Conservation (phyloP, 2,329 filamentous ascomycete genomes). For the Leptographium procerum region DNA sequence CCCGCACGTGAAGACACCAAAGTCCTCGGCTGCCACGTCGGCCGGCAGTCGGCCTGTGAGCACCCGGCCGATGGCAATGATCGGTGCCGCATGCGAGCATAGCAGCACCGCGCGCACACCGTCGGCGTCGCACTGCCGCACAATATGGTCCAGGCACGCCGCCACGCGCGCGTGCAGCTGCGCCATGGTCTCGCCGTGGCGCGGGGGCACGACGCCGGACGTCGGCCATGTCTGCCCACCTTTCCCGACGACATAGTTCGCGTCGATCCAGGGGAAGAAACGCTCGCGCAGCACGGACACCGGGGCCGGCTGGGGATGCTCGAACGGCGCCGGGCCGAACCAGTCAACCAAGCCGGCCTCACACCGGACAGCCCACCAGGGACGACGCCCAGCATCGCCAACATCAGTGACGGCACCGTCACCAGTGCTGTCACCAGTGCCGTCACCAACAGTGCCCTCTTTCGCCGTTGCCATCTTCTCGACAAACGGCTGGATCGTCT, state of each 20-base stretch:
- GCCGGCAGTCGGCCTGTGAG: constrained; percentile 70
- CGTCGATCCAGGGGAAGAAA: constrained; percentile 52
- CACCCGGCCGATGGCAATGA: constrained; percentile 76
- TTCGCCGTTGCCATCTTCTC: constrained; percentile 6
- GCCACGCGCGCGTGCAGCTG: constrained; percentile 74
- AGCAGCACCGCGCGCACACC: constrained; percentile 62
- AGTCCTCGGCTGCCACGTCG: constrained; percentile 64
- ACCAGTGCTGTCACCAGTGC: too few species aligned
- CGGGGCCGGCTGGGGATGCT: constrained; percentile 68
- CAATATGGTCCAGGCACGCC: constrained; percentile 55
- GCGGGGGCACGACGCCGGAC: constrained; percentile 55
- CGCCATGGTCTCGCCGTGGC: constrained; percentile 66
- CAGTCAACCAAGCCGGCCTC: constrained; percentile 66
- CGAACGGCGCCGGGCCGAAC: constrained; percentile 78
- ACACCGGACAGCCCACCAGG: constrained; percentile 33
- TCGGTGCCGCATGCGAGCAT: constrained; percentile 78
- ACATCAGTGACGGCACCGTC: neutral
- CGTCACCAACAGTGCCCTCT: too few species aligned
- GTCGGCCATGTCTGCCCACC: neutral
- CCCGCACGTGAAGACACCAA: constrained; percentile 73
- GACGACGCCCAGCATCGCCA: neutral
- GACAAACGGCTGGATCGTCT: constrained; percentile 66
- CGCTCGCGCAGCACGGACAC: constrained; percentile 49
- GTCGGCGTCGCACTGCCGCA: constrained; percentile 60
- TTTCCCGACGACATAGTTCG: constrained; percentile 30